Percentiles rank a stretch among this genome's conserved stretches.
Conservation (phyloP, 2,329 filamentous ascomycete genomes). For the Diaporthe citrichinensis region DNA sequence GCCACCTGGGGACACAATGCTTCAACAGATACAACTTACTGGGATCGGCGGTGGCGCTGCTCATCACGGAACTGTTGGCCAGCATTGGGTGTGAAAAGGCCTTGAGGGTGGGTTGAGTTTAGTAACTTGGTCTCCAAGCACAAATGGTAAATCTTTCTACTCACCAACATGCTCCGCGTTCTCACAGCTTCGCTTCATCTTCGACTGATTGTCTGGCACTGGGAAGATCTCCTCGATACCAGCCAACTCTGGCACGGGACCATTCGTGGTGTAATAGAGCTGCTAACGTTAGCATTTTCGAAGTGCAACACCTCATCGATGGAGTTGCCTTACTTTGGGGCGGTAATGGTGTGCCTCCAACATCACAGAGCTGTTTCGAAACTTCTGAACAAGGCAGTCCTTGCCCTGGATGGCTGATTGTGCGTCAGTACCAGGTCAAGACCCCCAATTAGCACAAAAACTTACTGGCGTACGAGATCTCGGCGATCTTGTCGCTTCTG, state of each 20-base stretch:
- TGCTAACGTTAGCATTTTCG: constrained; percentile 47
- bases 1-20: not conserved
- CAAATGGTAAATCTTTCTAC: constrained; percentile 51
- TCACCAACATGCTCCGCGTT: constrained; percentile 87
- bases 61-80: constrained; percentile 81
- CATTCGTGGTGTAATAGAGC: constrained; percentile 68
- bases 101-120: constrained; percentile 54
- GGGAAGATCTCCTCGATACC: constrained; percentile 85
- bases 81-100: constrained; percentile 84
- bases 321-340: constrained; percentile 75
- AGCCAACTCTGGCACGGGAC: constrained; percentile 64
- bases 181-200: constrained; percentile 88
- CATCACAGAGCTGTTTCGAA: constrained; percentile 97
- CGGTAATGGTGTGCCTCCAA: constrained; percentile 84
- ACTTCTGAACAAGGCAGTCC: constrained; percentile 93
- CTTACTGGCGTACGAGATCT: constrained; percentile 96
- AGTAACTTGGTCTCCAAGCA: not conserved
- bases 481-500: constrained; percentile 86
- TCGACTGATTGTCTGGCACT: constrained; percentile 84
- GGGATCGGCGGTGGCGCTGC: constrained; percentile 81
- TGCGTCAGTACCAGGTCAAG: constrained; percentile 46
- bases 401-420: constrained; percentile 86
- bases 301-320: not conserved
- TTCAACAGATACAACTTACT: constrained; percentile 57
- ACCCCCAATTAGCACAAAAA: constrained; percentile 40